Base-by-base conservation (phyloP, 352 stramenopile genomes). In the Pythium folliculosum region DNA sequence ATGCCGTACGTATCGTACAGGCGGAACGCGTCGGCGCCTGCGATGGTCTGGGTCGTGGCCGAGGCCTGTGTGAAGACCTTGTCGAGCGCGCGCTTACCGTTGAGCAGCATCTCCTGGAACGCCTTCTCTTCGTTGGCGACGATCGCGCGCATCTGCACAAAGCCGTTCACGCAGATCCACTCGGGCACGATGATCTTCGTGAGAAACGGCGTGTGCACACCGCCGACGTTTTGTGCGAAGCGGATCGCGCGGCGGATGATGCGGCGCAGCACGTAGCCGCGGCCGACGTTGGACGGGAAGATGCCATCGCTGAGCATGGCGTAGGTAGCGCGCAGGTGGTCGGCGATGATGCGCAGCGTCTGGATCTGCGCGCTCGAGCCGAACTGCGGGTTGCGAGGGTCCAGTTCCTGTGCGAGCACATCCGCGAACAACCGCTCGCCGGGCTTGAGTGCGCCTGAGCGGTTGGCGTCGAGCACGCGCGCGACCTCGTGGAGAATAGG, bases 321-420 rank as follows among this genome's bases (percentile, higher is more conserved):
- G 73, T 99, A 98, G 1, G 86, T 90, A 22, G 97, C 98, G 35
- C 96, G 91, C 43, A 99, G 84, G 76, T 99, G 97, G 82, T 99
- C 97, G 21, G 96, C 95, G 21, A 99, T 78, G 50, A 99, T 96
- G 27, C 96, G 88, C 13, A 92, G 59, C 17, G 82, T 82, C 54
- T 82, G 80, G 63, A 93, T 92, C 65, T 90, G 67, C 27, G 66
- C 63, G 45, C 65, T 77, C 23, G 61, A 69, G 21, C 83, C 80
- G 60, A 91, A 94, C n/a, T 76, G 40, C 25, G 69, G 48, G 17
- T 72, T 69, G 3, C 47, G 49, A n/a, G 78, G 72, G 32, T 89
- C 67, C 3, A 90, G 69, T 44, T 91, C 81, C 32, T 78, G 38
- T 43, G 74, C 60, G 53, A 90, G 57, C 16, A 73, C 75, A 14